Evolutionary conservation across 176 grass and related monocot genomes (phyloP), one percentile per base, ranked within the genome.

Genomic region (Panicum miliaceum): DNA sequence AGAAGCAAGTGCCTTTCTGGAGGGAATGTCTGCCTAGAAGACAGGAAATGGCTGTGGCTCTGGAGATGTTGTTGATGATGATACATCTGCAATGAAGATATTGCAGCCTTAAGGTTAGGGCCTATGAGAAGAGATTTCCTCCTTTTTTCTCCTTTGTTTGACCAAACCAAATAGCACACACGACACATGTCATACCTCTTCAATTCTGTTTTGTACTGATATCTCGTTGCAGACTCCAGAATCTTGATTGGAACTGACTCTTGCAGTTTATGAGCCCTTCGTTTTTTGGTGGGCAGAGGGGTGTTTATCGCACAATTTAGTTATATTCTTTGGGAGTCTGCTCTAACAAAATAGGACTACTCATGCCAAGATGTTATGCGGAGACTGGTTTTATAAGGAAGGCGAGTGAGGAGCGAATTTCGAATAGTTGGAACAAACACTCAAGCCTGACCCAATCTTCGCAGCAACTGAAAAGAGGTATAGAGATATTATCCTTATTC

Each of bases 401-500:
- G 64, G 71, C 76, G 51, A 83, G 78, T 66, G 59, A 84, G 64
- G 41, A 87, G 84, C 81, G 86, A 88, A 89, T 91, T 87, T 91
- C 34, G 89, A 90, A 93, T 85, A 75, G 75, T 80, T 84, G 41
- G 84, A 93, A 80, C 82, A 75, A 84, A 89, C 78, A 83, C 88
- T 86, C 82, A 77, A 89, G 78, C 85, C 71, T 89, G 80, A 81
- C 69, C 86, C 87, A 88, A 89, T 90, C 68, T 85, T 83, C 68
- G 81, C 67, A 73, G 74, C 87, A 92, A 84, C 80, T 87, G 70
- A 88, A 96, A 96, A 92, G 93, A 96, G 84, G 92, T 90, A 86
- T 96, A 92, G 89, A 94, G 88, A 96, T 89, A 90, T 99, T 95
- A 92, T 96, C 91, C 92, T 91, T 99, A 87, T 91, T 90, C 86